phyloP scores from a whole-genome alignment of 169 alveolate genomes.

The Eimeria acervulina region DNA sequence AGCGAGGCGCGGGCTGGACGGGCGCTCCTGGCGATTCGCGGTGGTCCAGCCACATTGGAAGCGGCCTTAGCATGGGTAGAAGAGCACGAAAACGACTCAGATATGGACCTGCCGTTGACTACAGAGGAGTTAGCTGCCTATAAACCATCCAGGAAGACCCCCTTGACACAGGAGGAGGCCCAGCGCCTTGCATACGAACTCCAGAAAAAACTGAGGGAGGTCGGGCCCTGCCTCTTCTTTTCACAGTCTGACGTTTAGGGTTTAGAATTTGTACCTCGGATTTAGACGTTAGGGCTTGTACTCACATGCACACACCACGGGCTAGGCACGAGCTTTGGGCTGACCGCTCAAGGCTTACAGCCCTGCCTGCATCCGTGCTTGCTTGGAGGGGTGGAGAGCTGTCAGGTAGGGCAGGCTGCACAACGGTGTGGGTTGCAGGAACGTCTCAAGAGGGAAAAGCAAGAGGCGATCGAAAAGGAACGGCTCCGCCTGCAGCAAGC shows the following conservation, averaged over 20 bases:
- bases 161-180: constrained; percentile 85
- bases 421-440: constrained; percentile 51
- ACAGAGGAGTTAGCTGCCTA: constrained; percentile 62
- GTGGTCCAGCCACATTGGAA: constrained; percentile 77
- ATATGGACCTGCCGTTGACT: constrained; percentile 78
- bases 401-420: neutral
- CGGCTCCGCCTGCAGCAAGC: constrained; percentile 84
- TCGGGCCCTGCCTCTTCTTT: neutral
- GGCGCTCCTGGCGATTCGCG: constrained; percentile 82
- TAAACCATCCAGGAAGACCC: constrained; percentile 69
- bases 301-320: neutral
- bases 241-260: neutral
- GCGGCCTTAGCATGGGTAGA: constrained; percentile 85
- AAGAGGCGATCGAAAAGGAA: constrained; percentile 87
- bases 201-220: constrained; percentile 84
- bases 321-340: neutral
- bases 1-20: constrained; percentile 83
- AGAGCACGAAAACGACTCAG: constrained; percentile 76
- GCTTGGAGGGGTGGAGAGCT: neutral
- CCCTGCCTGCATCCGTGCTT: neutral
- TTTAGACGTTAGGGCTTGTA: neutral
- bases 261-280: neutral
- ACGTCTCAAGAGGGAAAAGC: constrained; percentile 85
- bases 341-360: neutral
- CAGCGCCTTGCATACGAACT: constrained; percentile 84